phyloP scores from a whole-genome alignment of 169 alveolate species.

The Cryptosporidium ubiquitum region DNA sequence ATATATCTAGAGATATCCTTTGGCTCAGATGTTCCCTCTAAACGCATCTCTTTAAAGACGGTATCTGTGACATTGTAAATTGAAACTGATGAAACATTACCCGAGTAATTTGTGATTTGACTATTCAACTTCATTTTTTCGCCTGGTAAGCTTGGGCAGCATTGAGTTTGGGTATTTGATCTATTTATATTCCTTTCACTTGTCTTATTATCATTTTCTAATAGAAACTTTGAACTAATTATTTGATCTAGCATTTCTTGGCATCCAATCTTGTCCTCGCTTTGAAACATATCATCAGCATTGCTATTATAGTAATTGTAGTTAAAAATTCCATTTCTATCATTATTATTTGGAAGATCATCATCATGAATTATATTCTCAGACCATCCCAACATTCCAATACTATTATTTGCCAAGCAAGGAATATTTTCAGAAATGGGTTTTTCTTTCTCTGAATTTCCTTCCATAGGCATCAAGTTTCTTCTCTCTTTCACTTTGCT shows the following conservation, averaged over 20 bases:
- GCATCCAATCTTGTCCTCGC: constrained; percentile 11
- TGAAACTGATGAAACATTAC: not conserved
- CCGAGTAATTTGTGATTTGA: not conserved
- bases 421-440: constrained; percentile 9
- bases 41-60: constrained; percentile 40
- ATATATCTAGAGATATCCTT: constrained; percentile 64
- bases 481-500: constrained; percentile 15
- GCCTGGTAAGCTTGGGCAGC: not conserved
- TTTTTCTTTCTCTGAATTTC: constrained; percentile 1
- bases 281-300: constrained; percentile 58
- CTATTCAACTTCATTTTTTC: not conserved
- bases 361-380: constrained; percentile 18
- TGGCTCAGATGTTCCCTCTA: constrained; percentile 17
- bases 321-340: not conserved
- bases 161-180: not conserved
- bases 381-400: constrained; percentile 59
- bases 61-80: constrained; percentile 26
- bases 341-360: not conserved
- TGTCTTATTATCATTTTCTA: not conserved
- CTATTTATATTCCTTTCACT: not conserved
- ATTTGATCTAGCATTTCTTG: not conserved
- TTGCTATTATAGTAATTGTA: constrained; percentile 15
- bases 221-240: constrained; percentile 9
- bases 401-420: constrained; percentile 22
- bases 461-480: constrained; percentile 1